phyloP scores from a whole-genome alignment of 306 rosid genomes.

The Glycine soja region DNA sequence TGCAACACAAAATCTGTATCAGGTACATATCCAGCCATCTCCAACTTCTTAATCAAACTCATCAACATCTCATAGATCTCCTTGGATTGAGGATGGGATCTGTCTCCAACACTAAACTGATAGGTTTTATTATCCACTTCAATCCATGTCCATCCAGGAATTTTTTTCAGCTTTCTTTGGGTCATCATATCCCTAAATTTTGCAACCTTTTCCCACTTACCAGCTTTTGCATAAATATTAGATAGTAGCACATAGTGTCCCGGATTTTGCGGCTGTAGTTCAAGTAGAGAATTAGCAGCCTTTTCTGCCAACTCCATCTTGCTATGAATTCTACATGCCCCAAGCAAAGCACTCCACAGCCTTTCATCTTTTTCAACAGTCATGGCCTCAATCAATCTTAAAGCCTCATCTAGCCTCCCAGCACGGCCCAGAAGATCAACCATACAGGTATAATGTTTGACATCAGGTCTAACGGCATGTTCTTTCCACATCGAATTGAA shows the following conservation, averaged over 20 bases:
- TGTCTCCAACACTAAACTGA: constrained; percentile 72
- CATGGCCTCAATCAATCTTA: constrained; percentile 61
- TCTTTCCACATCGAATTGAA: constrained; percentile 66
- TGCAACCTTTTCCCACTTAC: constrained; percentile 77
- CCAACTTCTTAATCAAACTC: constrained; percentile 62
- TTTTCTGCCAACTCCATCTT: constrained; percentile 73
- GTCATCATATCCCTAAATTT: constrained; percentile 66
- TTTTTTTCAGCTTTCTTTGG: constrained; percentile 66
- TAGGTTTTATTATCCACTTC: constrained; percentile 64
- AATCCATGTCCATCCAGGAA: constrained; percentile 82
- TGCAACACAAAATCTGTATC: constrained; percentile 72
- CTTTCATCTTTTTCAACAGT: constrained; percentile 68
- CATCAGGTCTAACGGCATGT: constrained; percentile 67
- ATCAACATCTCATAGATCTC: constrained; percentile 63
- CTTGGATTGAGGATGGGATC: constrained; percentile 66
- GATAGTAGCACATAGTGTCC: constrained; percentile 80
- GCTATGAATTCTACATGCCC: constrained; percentile 75
- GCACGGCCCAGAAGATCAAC: constrained; percentile 89
- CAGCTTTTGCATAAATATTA: constrained; percentile 80
- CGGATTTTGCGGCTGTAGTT: constrained; percentile 69
- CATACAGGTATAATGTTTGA: constrained; percentile 80
- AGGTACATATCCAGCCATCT: constrained; percentile 71
- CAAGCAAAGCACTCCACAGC: constrained; percentile 85
- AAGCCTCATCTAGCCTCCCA: constrained; percentile 76
- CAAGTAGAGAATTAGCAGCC: constrained; percentile 69